A percentile compares a stretch with the other conserved stretches of the same genome.
These are phyloP conservation scores for Neophaeococcomyces mojaviensis DNA, from an alignment of 2,329 filamentous ascomycete genomes.

Conservation along the genomic window DNA sequence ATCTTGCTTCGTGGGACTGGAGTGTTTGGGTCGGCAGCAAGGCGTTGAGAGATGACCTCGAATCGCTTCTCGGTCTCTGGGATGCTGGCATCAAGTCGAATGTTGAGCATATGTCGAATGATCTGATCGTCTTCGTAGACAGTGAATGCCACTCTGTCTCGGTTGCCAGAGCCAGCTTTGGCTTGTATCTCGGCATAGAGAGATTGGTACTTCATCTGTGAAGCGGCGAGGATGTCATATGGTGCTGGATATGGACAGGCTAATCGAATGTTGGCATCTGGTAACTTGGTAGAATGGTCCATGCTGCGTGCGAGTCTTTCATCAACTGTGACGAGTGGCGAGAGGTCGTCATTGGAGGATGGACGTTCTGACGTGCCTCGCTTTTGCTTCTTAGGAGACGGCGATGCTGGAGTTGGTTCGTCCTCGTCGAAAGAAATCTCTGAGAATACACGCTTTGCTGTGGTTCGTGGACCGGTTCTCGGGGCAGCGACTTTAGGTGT, in stretches of 20 bases:
- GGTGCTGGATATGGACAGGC: constrained; percentile 15
- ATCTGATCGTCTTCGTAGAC: constrained; percentile 18
- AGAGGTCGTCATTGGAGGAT: no score
- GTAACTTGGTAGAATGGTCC: constrained; percentile 2
- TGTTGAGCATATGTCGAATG: constrained; percentile 18
- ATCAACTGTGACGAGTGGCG: no score
- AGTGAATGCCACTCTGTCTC: constrained; percentile 8
- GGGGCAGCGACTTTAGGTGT: no score
- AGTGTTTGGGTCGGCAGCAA: constrained; percentile 10
- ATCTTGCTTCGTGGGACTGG: constrained; percentile 3
- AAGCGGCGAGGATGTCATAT: constrained; percentile 10
- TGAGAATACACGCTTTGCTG: no score
- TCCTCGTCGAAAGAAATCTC: no score
- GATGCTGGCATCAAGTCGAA: constrained; percentile 11
- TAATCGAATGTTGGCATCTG: not conserved
- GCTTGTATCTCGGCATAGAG: not conserved
- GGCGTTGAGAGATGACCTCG: constrained; percentile 13
- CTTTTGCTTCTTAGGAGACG: no score
- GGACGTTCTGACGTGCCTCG: no score
- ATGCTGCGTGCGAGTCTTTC: not conserved
- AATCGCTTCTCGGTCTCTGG: constrained; percentile 17
- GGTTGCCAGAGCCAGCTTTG: not conserved
- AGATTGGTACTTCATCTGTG: not conserved
- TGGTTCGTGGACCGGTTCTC: no score
- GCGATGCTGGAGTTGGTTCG: no score